Conservation (phyloP, 495 filamentous ascomycete genomes). For the Thozetella sp. region DNA sequence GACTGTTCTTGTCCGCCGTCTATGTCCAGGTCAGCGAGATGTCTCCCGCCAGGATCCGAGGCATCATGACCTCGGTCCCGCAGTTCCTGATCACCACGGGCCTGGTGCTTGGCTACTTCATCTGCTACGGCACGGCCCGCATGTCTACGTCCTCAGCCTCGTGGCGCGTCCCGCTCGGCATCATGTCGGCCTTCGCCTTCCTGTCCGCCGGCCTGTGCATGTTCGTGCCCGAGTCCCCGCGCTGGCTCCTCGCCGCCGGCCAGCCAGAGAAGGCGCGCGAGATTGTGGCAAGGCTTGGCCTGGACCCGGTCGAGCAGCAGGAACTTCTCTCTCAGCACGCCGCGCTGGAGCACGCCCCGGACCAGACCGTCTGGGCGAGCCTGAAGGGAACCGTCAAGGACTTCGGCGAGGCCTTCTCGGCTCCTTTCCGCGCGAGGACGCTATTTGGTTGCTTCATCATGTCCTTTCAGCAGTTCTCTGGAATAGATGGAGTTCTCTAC, state of each 20-base stretch:
- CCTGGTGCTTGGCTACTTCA: constrained; percentile 60
- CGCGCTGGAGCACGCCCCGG: constrained; percentile 3
- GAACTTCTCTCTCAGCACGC: constrained; percentile 22
- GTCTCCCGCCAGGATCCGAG: constrained; percentile 53
- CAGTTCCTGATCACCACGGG: constrained; percentile 58
- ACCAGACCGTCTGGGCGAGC: constrained; percentile 4
- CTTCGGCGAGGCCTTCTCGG: constrained; percentile 20
- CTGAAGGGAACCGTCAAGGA: constrained; percentile 10
- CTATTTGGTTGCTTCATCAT: constrained; percentile 35
- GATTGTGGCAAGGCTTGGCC: constrained; percentile 19
- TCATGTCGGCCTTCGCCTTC: constrained; percentile 43
- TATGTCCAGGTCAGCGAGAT: constrained; percentile 67
- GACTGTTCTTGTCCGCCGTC: constrained; percentile 58
- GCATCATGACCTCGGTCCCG: constrained; percentile 56
- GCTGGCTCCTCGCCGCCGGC: constrained; percentile 42
- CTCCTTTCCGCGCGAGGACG: constrained; percentile 15
- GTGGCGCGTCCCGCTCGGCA: constrained; percentile 59
- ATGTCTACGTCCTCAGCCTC: constrained; percentile 50
- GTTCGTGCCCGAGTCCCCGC: constrained; percentile 40
- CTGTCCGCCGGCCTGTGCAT: constrained; percentile 33
- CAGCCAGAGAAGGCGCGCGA: constrained; percentile 17
- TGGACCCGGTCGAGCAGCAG: constrained; percentile 23
- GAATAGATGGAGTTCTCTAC: constrained; percentile 56
- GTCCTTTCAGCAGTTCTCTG: constrained; percentile 49
- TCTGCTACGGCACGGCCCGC: constrained; percentile 59